A percentile compares a stretch with the other conserved stretches of the same genome.
These are phyloP conservation scores for Geopyxis carbonaria DNA, from an alignment of 495 filamentous ascomycete species.

Conservation along the genomic window DNA sequence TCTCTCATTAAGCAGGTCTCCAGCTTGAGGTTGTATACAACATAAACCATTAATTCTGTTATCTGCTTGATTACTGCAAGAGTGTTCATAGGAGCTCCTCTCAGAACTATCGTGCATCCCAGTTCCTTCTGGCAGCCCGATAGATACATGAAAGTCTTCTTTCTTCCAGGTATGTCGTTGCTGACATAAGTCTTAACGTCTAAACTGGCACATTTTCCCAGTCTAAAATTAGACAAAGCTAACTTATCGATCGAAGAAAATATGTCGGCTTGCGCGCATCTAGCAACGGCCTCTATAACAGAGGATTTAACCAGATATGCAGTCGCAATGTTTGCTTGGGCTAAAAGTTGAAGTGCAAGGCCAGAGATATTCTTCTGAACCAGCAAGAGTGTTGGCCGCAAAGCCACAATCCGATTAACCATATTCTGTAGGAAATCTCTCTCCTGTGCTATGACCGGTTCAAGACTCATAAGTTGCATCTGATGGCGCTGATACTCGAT, in stretches of 20 bases:
- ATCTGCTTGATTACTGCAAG: slow-evolving; percentile 76
- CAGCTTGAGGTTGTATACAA: slow-evolving; percentile 91
- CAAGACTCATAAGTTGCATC: slow-evolving; percentile 95
- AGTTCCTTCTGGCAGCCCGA: slow-evolving; percentile 85
- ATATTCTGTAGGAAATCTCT: slow-evolving; percentile 86
- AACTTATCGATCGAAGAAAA: slow-evolving; percentile 94
- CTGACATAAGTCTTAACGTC: slow-evolving; percentile 91
- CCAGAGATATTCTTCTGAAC: slow-evolving; percentile 84
- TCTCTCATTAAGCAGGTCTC: slow-evolving; percentile 94
- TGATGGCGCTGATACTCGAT: slow-evolving; percentile 86
- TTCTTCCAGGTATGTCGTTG: slow-evolving; percentile 47
- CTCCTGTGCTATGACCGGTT: slow-evolving; percentile 93
- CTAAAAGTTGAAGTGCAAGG: slow-evolving; percentile 69
- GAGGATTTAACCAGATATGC: slow-evolving; percentile 92
- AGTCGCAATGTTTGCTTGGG: slow-evolving; percentile 75
- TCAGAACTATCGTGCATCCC: slow-evolving; percentile 88
- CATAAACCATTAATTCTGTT: slow-evolving; percentile 97
- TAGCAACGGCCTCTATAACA: slow-evolving; percentile 83
- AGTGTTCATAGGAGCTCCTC: slow-evolving; percentile 53
- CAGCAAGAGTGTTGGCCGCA: slow-evolving; percentile 69
- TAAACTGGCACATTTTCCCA: slow-evolving; percentile 69
- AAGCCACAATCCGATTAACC: slow-evolving; percentile 73
- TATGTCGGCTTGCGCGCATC: slow-evolving; percentile 77
- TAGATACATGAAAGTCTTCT: slow-evolving; percentile 90
- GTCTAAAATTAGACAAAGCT: slow-evolving; percentile 55